Evolutionary conservation across 768 basidiomycete species (phyloP), one percentile per base, ranked within the genome.

Genomic region (Termitomyces bulborhizus): DNA sequence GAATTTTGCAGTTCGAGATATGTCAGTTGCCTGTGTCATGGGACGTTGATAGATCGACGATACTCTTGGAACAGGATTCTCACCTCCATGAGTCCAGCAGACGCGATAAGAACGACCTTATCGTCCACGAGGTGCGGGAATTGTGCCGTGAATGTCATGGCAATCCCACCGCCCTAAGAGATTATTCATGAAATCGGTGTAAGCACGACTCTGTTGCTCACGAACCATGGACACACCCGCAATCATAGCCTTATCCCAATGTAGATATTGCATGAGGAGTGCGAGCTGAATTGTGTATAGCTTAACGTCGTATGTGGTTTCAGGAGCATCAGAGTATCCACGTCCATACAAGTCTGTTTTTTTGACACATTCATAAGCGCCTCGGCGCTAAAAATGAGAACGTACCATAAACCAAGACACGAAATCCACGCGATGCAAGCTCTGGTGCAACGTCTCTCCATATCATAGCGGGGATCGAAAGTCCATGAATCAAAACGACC

Each of bases 321-420:
- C 77, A 0, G 90, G 90, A 1, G 89, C 88, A 54, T 88, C 89
- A 1, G 88, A 89, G 68, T 91, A 93, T 4, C 90, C 90, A 39
- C 90, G 79, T 12, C 89, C 90, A 57, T 89, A 90, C 18, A 91
- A 73, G 70, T 93, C 90, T 90, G 39, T 15, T n/a, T 32, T 11
- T n/a, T 32, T 11, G 18, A 29, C 18, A 48, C 7, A 26, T 16
- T 31, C 4, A 29, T 48, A 21, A 54, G 47, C 34, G 32, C 31
- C 16, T 47, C 26, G 31, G 29, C 27, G 46, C 26, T 54, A 26
- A 40, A 16, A 41, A 27, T 13, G 13, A 27, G 16, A 15, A 43
- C 56, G 59, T 41, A 88, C 88, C 88, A 59, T 90, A 93, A 6
- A 90, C 73, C 26, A 93, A 76, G 46, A 92, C 84, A 54, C 85